A percentile compares a stretch with the other conserved stretches of the same genome.
phyloP scores from a whole-genome alignment of 139 green algal genomes.

The Tetradesmus lagerheimii region DNA sequence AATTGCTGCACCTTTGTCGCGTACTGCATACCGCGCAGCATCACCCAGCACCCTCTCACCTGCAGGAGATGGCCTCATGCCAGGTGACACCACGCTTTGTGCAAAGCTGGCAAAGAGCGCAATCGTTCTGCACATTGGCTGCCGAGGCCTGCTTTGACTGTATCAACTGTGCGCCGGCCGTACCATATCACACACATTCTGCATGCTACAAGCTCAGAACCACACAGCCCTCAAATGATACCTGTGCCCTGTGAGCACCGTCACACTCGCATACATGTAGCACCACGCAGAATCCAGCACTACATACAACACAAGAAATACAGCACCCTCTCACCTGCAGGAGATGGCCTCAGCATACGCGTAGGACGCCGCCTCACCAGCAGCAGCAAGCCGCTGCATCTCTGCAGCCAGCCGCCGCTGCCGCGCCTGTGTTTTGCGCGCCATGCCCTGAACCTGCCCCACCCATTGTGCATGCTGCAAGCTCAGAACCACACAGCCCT shows the following conservation, averaged over 20 bases:
- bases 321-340: neutral
- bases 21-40: no score
- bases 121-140: no score
- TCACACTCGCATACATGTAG: no score
- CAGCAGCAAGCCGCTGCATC: constrained; percentile 11
- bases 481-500: no score
- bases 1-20: no score
- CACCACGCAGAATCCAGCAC: no score
- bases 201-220: no score
- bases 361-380: neutral
- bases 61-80: constrained; percentile 24
- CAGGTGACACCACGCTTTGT: no score
- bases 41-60: neutral
- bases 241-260: no score
- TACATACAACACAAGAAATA: no score
- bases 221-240: no score
- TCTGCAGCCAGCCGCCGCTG: constrained; percentile 23
- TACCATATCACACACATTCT: neutral
- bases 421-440: constrained; percentile 16
- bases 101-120: constrained; percentile 5
- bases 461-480: no score
- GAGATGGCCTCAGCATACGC: constrained; percentile 22
- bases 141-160: constrained; percentile 2
- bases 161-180: neutral
- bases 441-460: neutral